Evolutionary conservation across 345 rosid genomes (phyloP).

Genomic region (Balakata baccata): DNA sequence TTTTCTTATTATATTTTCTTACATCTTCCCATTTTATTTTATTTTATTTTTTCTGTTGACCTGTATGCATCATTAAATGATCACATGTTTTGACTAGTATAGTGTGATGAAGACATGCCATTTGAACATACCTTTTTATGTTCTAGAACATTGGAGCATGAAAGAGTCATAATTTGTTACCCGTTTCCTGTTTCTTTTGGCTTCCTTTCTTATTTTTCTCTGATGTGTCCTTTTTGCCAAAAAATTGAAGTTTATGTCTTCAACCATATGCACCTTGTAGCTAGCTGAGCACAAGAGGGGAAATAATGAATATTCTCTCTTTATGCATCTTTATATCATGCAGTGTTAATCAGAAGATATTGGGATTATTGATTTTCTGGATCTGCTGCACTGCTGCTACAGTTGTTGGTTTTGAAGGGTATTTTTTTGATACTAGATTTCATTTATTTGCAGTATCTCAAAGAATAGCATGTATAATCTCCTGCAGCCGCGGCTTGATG

Average conservation of each 20-base stretch:
- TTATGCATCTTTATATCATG: neutral
- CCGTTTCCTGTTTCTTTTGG: neutral
- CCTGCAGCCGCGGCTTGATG: conserved; percentile 81
- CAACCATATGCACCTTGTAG: neutral
- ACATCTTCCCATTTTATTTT: neutral
- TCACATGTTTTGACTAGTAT: neutral
- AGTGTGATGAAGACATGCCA: too few species aligned
- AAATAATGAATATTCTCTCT: neutral
- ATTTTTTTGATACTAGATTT: conserved; percentile 13
- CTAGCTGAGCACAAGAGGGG: too few species aligned
- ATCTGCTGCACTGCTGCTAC: neutral
- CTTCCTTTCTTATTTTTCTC: neutral
- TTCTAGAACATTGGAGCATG: neutral
- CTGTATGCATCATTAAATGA: neutral
- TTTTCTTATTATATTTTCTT: neutral
- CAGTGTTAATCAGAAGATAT: neutral
- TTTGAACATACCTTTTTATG: neutral
- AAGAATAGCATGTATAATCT: conserved; percentile 77
- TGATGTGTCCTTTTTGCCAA: neutral
- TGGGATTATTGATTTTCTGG: neutral
- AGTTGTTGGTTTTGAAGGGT: neutral
- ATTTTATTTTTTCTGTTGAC: neutral
- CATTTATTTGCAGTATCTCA: conserved; percentile 57
- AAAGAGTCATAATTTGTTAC: neutral
- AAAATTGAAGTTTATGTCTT: neutral